A percentile compares a stretch with the other conserved stretches of the same genome.
These are phyloP conservation scores for Rosa hybrid DNA, from an alignment of 331 rosid species.

Conservation along the genomic window DNA sequence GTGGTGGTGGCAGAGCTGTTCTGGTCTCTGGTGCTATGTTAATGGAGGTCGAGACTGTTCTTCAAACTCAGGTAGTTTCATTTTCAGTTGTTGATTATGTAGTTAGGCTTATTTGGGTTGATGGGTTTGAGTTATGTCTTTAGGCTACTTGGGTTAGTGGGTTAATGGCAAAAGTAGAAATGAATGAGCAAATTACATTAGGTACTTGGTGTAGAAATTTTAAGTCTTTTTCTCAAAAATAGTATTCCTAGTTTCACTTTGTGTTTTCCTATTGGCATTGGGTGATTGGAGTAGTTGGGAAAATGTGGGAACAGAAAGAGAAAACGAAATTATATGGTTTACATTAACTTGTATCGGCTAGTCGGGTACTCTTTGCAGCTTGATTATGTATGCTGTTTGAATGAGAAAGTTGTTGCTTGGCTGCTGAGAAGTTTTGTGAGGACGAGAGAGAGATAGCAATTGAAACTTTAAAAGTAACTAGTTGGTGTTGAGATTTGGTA, in stretches of 20 bases:
- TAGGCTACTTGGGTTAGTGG: neutral
- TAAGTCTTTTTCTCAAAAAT: neutral
- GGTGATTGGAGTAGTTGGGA: neutral
- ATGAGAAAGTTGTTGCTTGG: neutral
- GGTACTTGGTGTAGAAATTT: neutral
- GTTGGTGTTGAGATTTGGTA: neutral
- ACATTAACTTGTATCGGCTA: neutral
- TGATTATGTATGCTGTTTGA: neutral
- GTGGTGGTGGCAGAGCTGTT: slow-evolving; percentile 46
- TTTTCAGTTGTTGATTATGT: slow-evolving; percentile 3
- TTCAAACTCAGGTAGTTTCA: slow-evolving; percentile 78
- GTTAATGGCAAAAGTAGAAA: neutral
- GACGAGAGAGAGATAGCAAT: neutral
- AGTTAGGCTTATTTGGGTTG: neutral
- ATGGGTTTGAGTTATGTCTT: slow-evolving; percentile 7
- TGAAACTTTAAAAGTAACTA: neutral
- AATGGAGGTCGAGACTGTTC: slow-evolving; percentile 81
- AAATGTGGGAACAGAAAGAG: neutral
- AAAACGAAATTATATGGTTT: neutral
- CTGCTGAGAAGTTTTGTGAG: neutral
- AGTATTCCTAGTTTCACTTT: neutral
- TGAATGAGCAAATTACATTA: neutral
- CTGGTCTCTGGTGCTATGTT: slow-evolving; percentile 80
- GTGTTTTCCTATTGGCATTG: neutral
- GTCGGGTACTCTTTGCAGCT: neutral